Evolutionary conservation across 2,329 filamentous ascomycete genomes (phyloP).

Genomic region (Thielaviopsis musarum): DNA sequence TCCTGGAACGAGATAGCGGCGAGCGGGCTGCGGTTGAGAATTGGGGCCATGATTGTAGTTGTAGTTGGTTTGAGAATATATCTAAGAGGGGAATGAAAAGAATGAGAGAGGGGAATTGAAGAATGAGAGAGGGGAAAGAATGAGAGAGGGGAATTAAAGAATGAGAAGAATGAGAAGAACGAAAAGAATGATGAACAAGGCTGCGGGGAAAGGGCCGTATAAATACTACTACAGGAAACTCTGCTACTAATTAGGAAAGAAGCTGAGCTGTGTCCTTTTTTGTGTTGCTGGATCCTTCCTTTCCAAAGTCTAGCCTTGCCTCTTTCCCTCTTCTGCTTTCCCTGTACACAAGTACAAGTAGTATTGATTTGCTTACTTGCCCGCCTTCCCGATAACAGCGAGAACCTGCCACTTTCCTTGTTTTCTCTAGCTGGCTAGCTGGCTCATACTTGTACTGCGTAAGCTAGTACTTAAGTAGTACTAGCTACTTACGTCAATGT

Average conservation of each 20-base stretch:
- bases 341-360: no score
- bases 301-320: not conserved
- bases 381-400: not conserved
- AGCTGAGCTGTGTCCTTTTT: not conserved
- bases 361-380: no score
- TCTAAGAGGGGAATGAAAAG: not conserved
- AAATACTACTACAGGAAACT: not conserved
- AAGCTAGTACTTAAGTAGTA: no score
- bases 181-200: no score
- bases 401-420: not conserved
- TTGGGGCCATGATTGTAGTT: slow-evolving; percentile 7
- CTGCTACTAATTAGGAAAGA: not conserved
- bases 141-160: not conserved
- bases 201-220: not conserved
- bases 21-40: slow-evolving; percentile 9
- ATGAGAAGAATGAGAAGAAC: not conserved
- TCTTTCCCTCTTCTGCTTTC: not conserved
- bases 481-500: no score
- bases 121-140: not conserved
- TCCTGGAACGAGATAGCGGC: slow-evolving; percentile 12
- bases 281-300: not conserved
- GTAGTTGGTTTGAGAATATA: not conserved
- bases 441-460: no score
- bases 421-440: not conserved
- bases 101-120: not conserved